Base-by-base conservation (phyloP, 176 grass and related monocot species). In the Paspalum vaginatum region DNA sequence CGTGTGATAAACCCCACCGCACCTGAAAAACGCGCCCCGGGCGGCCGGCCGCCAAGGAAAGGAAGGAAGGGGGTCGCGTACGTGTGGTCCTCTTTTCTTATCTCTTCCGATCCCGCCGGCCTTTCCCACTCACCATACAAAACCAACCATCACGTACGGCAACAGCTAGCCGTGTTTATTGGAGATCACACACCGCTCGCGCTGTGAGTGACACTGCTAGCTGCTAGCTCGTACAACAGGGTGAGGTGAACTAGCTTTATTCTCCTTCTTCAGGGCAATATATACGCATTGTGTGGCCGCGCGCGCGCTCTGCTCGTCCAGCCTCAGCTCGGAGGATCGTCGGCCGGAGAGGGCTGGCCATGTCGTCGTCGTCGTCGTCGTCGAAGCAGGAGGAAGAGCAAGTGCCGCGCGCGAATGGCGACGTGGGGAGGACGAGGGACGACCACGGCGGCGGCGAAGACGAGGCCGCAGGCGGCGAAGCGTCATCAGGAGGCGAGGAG, bases 81-180 rank as follows among this genome's bases (percentile, higher is more conserved):
- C 91, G 88, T 83, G 95, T 94, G 92, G 96, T 85, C 90, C 86
- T 93, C 70, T 91, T 95, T 89, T 79, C 92, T 95, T 95, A 95
- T 98, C 92, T 78, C 84, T 84, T 92, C 82, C 59, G 11, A 9
- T 66, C 17, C 65, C 69, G 25, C 16, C 46, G 77, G 37, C 65
- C 43, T 48, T 69, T 81, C 66, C 72, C 53, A 74, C 80, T 66
- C 81, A 56, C 75, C 88, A 77, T 90, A 88, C 53, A 57, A 57
- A 81, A 68, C 68, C 24, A 83, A 42, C 63, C 70, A 68, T 56
- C 68, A 32, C 50, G 60, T 75, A 87, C 57, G 75, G 84, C 61
- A 43, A 20, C 47, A 18, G 65, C 12, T 45, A 39, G 70, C 67
- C 67, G 27, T 70, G 62, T 69, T 59, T 54, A 50, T 77, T 60